These are phyloP conservation scores for Heterobasidion parviporum DNA, from an alignment of 1,284 basidiomycete species.

Conservation along the genomic window DNA sequence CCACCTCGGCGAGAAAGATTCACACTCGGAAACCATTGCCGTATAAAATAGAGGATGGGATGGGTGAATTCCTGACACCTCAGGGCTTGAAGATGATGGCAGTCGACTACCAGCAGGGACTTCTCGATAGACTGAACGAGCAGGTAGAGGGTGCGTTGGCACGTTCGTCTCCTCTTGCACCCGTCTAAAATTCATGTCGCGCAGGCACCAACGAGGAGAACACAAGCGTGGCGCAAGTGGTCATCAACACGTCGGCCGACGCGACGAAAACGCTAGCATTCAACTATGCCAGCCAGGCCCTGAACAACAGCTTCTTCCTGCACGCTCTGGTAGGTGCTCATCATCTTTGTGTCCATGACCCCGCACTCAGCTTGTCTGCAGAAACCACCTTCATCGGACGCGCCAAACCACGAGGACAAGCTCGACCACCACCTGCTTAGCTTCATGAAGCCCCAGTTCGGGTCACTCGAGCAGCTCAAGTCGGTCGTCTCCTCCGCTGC, in stretches of 20 bases:
- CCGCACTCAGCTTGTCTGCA: slow-evolving; percentile 15
- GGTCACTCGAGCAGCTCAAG: slow-evolving; percentile 64
- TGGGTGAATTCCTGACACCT: slow-evolving; percentile 70
- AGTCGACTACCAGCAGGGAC: slow-evolving; percentile 76
- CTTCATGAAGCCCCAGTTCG: slow-evolving; percentile 47
- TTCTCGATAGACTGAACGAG: slow-evolving; percentile 68
- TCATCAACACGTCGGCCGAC: slow-evolving; percentile 62
- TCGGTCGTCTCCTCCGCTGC: slow-evolving; percentile 72
- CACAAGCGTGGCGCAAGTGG: slow-evolving; percentile 63
- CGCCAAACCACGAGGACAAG: slow-evolving; percentile 32
- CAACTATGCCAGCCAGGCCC: slow-evolving; percentile 86
- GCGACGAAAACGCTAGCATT: slow-evolving; percentile 68
- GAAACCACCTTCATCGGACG: slow-evolving; percentile 40
- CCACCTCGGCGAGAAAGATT: slow-evolving; percentile 25
- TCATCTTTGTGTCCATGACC: slow-evolving; percentile 4
- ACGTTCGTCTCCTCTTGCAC: background rate
- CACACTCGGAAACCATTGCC: slow-evolving; percentile 53
- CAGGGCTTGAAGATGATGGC: slow-evolving; percentile 58
- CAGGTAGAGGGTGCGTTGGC: slow-evolving; percentile 55
- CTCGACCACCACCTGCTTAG: slow-evolving; percentile 30
- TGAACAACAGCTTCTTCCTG: slow-evolving; percentile 97
- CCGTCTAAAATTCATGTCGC: background rate
- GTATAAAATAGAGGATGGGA: slow-evolving; percentile 60
- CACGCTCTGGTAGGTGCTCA: slow-evolving; percentile 59
- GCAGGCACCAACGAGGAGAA: slow-evolving; percentile 54